These are phyloP conservation scores for Parascedosporium putredinis DNA, from an alignment of 2,329 filamentous ascomycete genomes.

Conservation along the genomic window DNA sequence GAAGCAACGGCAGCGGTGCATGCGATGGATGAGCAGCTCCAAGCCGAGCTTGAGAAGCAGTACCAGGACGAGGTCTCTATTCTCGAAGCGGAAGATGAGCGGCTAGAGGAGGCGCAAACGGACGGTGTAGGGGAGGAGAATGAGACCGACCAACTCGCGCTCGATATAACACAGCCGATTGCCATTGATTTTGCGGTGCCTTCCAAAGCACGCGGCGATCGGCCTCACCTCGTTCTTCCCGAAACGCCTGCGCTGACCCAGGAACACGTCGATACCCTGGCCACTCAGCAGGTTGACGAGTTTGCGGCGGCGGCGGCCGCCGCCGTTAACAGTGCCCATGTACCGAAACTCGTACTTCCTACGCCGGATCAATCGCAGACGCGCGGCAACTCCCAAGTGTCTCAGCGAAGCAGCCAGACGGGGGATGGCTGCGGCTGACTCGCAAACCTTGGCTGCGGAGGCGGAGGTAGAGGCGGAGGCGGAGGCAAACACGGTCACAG, in stretches of 20 bases:
- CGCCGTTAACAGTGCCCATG: not conserved
- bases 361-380: not conserved
- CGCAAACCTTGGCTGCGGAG: not conserved
- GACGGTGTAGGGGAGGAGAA: slow-evolving; percentile 6
- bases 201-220: not conserved
- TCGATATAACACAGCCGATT: not conserved
- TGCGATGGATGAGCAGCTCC: slow-evolving; percentile 5
- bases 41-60: slow-evolving; percentile 6
- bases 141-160: not conserved
- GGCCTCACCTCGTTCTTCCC: not conserved
- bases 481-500: no score
- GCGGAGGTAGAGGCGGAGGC: not conserved
- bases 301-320: not conserved
- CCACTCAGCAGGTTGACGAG: not conserved
- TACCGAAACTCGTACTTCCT: not conserved
- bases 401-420: not conserved
- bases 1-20: not conserved
- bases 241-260: not conserved
- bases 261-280: not conserved
- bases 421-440: not conserved
- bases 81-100: slow-evolving; percentile 2
- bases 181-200: not conserved
- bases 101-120: not conserved
- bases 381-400: not conserved
- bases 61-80: not conserved